Base-by-base conservation (phyloP, 352 stramenopile genomes). In the Phytophthora ramorum region DNA sequence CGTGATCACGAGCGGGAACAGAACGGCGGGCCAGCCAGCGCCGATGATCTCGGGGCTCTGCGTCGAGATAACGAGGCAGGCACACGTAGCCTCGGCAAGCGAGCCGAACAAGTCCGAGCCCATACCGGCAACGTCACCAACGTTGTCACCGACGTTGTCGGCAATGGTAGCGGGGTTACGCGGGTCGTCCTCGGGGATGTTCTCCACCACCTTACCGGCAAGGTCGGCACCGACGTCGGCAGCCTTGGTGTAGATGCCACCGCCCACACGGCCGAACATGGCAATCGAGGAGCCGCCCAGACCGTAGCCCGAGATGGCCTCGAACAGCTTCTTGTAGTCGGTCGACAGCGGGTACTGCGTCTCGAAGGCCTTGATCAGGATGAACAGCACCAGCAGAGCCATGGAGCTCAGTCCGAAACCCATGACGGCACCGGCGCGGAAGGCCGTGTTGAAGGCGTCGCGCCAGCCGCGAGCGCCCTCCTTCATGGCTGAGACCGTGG, bases 71-170 rank as follows among this genome's bases (percentile, higher is more conserved):
- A 99, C 96, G 44, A 99, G 86, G 38, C 96, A 97, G n/a, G 98
- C 97, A 77, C 97, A 99, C 54, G 97, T 99, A n/a, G 97, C 89
- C 75, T 99, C 97, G 38, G 97, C 98, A 66, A 99, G 98, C 65
- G 95, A 99, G 71, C 97, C 98, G 75, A 99, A 99, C 12, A 99
- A 90, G 95, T 99, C 98, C 58, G 96, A 98, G 38, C 98, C 98
- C 98, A 99, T 99, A 83, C 98, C 98, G 47, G 97, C 98, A 51
- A 99, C 97, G 84, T 99, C 98, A 81, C 98, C 97, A 28, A 99
- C 98, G 73, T 99, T 99, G 86, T 99, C 97, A 76, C 98, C 98
- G 45, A 99, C 98, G 77, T 99, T 99, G 82, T 99, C 98, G 22
- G 98, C 97, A 90, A 99, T 99, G 4, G 96, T 99, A 49, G 98